Evolutionary conservation across 169 alveolate genomes (phyloP), one percentile per base, ranked within the genome.

Genomic region (Toxoplasma gondii): DNA sequence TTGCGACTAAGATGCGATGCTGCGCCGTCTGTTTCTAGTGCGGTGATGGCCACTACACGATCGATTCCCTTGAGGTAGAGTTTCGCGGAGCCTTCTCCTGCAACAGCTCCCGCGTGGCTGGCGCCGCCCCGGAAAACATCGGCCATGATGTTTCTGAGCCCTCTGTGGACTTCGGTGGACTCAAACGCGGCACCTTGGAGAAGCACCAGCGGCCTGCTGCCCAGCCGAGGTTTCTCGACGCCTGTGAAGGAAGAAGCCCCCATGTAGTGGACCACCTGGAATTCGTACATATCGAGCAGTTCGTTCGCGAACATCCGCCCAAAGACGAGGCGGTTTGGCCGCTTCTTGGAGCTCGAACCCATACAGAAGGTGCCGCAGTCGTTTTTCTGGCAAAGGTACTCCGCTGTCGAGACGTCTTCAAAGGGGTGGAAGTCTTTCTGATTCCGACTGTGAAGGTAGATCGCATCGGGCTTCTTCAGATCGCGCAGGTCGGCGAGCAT

Each of bases 371-470:
- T 10, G 39, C 91, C 91, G 95, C 95, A 87, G 31, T 53, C 83
- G 90, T 88, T 88, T 64, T 93, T 87, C 96, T 94, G 34, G 93
- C 96, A 70, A 29, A 92, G 70, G 44, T 93, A 92, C 83, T 92
- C 88, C 31, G 43, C 81, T 0, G 91, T n/a, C 31, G 70, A 64
- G 34, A 74, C 74, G n/a, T 92, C 88, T 45, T 92, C 95, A 70
- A 92, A 92, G 43, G 95, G 95, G 67, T 91, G 94, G 54, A 91
- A 53, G 67, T 74, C 91, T 41, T 70, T 34, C 88, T 90, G 93
- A 43, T 81, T 39, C 58, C 88, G 74, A 29, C 74, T 41, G 9
- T 53, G 78, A 44, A 91, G 87, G 64, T 44, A 87, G 4, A 92
- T 90, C 24, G 90, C 92, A 44, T 92, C 36, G n/a, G 95, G 95